phyloP scores from a whole-genome alignment of 768 basidiomycete genomes.

The Boletus reticuloceps region DNA sequence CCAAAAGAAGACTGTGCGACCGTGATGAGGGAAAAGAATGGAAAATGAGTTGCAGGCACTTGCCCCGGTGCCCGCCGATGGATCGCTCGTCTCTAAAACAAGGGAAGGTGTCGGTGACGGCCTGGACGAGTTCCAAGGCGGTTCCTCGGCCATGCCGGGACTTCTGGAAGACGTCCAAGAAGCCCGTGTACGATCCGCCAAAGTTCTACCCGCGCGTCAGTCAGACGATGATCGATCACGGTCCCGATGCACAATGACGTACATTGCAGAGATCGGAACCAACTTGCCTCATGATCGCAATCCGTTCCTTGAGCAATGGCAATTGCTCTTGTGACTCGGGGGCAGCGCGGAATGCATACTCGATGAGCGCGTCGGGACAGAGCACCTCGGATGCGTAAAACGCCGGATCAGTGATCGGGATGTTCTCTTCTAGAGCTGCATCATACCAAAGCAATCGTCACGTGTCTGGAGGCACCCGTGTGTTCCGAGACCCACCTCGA shows the following conservation, averaged over 20 bases:
- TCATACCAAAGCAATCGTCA: not conserved
- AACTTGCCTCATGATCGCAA: conserved; percentile 74
- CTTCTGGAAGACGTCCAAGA: conserved; percentile 60
- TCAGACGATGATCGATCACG: conserved; percentile 9
- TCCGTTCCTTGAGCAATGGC: conserved; percentile 69
- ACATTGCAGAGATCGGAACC: conserved; percentile 71
- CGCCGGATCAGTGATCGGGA: conserved; percentile 74
- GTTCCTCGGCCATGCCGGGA: conserved; percentile 55
- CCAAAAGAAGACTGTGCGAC: conserved; percentile 68
- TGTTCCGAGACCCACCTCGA: conserved; percentile 49
- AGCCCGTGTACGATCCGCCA: conserved; percentile 66
- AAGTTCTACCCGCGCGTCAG: conserved; percentile 44
- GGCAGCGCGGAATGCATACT: conserved; percentile 64
- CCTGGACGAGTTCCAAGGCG: conserved; percentile 69
- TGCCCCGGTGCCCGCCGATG: conserved; percentile 60
- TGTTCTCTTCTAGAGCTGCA: conserved; percentile 69
- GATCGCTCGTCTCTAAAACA: conserved; percentile 70
- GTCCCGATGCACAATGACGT: conserved; percentile 24
- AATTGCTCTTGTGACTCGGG: conserved; percentile 57
- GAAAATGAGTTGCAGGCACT: not conserved
- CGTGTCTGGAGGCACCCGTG: not conserved
- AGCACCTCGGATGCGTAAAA: conserved; percentile 72
- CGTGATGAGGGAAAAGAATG: not conserved
- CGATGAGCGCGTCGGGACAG: conserved; percentile 71
- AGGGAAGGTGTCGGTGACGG: conserved; percentile 68